Conservation (phyloP, 176 grass and related monocot species). For the Guadua angustifolia region DNA sequence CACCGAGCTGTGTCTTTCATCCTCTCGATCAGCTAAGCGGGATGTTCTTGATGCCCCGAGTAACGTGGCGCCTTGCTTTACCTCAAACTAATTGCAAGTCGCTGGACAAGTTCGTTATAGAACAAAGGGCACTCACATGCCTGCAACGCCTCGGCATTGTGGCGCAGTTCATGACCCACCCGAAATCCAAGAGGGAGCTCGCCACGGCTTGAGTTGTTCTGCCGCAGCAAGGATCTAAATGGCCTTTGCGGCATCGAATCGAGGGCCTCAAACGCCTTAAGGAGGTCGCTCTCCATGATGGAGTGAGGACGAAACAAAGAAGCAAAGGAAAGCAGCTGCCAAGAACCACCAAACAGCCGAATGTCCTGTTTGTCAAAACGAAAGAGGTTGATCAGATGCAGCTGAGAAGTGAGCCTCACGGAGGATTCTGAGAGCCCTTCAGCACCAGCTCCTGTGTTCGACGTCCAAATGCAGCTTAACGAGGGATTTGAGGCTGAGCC, state of each 20-base stretch:
- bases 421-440: too few species aligned
- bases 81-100: constrained; percentile 12
- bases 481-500: too few species aligned
- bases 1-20: constrained; percentile 24
- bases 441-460: too few species aligned
- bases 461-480: too few species aligned
- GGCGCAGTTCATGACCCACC: background rate
- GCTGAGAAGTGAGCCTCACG: too few species aligned
- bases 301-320: background rate
- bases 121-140: background rate
- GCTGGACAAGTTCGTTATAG: background rate
- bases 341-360: background rate
- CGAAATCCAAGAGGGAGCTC: constrained; percentile 5
- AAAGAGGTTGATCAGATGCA: too few species aligned
- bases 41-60: background rate
- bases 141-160: background rate
- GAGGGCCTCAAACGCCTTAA: background rate
- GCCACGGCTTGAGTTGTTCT: background rate
- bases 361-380: too few species aligned
- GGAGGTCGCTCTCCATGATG: background rate
- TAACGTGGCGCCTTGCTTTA: background rate
- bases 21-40: background rate
- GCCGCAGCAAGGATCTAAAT: background rate
- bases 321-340: background rate
- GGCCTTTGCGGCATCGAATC: background rate